Conservation (phyloP, 225 moss, liverwort and hornwort species). For the Rhytidiadelphus loreus region DNA sequence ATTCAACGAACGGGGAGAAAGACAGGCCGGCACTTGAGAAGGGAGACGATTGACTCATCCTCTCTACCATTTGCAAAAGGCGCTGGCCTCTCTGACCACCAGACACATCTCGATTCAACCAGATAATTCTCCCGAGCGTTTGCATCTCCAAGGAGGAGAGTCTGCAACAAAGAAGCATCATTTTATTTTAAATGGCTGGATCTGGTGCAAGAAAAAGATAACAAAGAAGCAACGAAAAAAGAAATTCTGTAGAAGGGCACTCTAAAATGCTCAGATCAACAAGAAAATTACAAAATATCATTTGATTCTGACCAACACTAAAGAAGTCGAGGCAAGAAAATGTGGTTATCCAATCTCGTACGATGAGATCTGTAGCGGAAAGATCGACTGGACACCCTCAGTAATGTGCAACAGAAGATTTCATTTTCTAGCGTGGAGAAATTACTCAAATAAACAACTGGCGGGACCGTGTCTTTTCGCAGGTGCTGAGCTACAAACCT, state of each 20-base stretch:
- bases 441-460: not conserved
- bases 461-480: not conserved
- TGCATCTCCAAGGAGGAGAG: conserved; percentile 71
- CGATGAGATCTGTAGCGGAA: not conserved
- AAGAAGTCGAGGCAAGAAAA: not conserved
- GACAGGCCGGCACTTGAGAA: conserved; percentile 47
- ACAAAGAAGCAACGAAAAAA: not conserved
- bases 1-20: conserved; percentile 73
- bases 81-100: conserved; percentile 39
- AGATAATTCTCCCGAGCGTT: conserved; percentile 59
- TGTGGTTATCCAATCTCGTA: not conserved
- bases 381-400: not conserved
- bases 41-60: conserved; percentile 63
- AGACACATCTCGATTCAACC: conserved; percentile 64
- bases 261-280: not conserved
- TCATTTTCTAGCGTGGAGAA: not conserved
- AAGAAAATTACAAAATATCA: not conserved
- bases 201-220: not conserved
- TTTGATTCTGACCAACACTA: not conserved
- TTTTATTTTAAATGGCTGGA: not conserved
- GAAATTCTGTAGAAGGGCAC: not conserved
- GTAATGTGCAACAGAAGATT: not conserved
- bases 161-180: conserved; percentile 34
- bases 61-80: conserved; percentile 63
- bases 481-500: conserved; percentile 30